These are phyloP conservation scores for Paecilomyces sp. DNA, from an alignment of 2,329 filamentous ascomycete genomes.

Conservation along the genomic window DNA sequence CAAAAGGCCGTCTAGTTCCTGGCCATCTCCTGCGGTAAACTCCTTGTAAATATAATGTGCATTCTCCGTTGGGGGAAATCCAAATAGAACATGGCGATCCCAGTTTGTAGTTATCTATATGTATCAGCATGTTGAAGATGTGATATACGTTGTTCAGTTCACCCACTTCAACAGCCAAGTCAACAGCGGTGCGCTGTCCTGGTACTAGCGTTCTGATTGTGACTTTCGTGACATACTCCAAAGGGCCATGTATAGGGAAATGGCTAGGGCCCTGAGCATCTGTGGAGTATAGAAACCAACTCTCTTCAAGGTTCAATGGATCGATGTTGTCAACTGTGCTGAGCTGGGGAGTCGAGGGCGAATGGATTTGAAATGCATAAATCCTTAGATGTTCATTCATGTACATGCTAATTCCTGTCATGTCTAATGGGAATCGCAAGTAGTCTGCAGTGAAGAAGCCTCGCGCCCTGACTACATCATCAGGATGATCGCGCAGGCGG, in stretches of 20 bases:
- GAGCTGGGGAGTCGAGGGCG: neutral
- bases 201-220: neutral
- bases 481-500: neutral
- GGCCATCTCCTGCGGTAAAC: neutral
- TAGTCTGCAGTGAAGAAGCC: neutral
- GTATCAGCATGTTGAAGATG: neutral
- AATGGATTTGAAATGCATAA: neutral
- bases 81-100: neutral
- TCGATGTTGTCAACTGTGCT: neutral
- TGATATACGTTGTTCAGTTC: neutral
- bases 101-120: neutral
- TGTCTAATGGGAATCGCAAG: neutral
- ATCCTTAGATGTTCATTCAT: neutral
- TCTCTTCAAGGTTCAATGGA: neutral
- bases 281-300: neutral
- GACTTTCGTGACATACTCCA: neutral
- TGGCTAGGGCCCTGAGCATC: neutral
- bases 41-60: neutral
- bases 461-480: neutral
- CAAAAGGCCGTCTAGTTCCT: neutral
- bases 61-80: neutral
- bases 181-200: neutral
- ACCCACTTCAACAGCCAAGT: neutral
- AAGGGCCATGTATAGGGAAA: neutral
- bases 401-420: neutral